phyloP scores from a whole-genome alignment of 305 asterid genomes.

The Rubia tinctorum region DNA sequence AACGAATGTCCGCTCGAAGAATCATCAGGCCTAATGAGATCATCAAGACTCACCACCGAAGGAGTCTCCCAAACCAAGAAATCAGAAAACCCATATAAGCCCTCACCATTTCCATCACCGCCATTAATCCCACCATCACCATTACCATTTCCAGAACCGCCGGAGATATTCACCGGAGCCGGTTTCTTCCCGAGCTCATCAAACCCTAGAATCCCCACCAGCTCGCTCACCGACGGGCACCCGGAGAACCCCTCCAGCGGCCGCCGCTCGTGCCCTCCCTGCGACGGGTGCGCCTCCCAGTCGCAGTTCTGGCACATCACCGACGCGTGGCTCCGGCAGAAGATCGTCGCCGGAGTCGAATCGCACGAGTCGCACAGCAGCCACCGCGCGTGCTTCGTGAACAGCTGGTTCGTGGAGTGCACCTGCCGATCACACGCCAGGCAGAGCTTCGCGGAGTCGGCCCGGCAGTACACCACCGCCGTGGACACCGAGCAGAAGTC shows the following conservation, averaged over 20 bases:
- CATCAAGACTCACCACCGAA: conserved; percentile 64
- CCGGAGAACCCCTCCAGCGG: conserved; percentile 81
- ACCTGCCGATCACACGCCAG: conserved; percentile 76
- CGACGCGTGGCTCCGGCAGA: conserved; percentile 54
- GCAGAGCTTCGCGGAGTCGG: conserved; percentile 90
- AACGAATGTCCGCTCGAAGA: conserved; percentile 32
- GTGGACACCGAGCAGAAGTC: conserved; percentile 67
- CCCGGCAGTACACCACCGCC: conserved; percentile 80
- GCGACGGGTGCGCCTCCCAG: conserved; percentile 63
- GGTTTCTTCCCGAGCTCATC: conserved; percentile 17
- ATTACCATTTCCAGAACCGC: not conserved
- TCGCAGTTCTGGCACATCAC: conserved; percentile 94
- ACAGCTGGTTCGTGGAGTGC: conserved; percentile 82
- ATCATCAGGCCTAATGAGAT: conserved; percentile 50
- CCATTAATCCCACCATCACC: not conserved
- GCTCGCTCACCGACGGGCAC: conserved; percentile 62
- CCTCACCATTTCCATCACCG: conserved; percentile 12
- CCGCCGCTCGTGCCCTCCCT: conserved; percentile 63
- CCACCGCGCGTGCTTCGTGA: conserved; percentile 70
- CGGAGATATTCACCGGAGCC: too few species aligned
- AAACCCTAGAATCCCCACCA: conserved; percentile 62
- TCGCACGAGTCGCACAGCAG: conserved; percentile 78
- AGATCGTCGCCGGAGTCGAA: conserved; percentile 70
- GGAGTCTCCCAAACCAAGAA: conserved; percentile 87
- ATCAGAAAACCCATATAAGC: conserved; percentile 47